Evolutionary conservation across 2,329 filamentous ascomycete species (phyloP).

Genomic region (Cordyceps tenuipes): DNA sequence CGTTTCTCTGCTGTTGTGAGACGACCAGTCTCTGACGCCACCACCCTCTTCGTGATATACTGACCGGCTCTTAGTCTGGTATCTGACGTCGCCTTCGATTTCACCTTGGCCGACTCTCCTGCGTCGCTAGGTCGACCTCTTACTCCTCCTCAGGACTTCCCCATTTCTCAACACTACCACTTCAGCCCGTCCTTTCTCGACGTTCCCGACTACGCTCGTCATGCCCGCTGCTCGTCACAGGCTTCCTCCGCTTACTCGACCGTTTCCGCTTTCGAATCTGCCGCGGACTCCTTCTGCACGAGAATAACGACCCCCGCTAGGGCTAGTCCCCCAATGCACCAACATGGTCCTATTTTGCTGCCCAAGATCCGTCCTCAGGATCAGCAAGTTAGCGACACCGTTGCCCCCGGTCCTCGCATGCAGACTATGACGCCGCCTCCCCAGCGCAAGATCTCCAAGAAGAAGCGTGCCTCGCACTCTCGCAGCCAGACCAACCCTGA

Average conservation of each 20-base stretch:
- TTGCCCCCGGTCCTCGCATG: conserved; percentile 35
- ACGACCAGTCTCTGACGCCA: not conserved
- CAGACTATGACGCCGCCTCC: conserved; percentile 8
- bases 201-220: conserved; percentile 44
- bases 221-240: conserved; percentile 57
- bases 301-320: conserved; percentile 57
- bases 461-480: conserved; percentile 36
- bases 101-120: conserved; percentile 39
- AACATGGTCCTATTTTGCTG: conserved; percentile 70
- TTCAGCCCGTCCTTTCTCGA: conserved; percentile 49
- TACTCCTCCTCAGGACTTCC: conserved; percentile 19
- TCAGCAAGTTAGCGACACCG: conserved; percentile 54
- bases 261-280: conserved; percentile 49
- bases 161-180: conserved; percentile 29
- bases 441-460: conserved; percentile 9
- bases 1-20: conserved; percentile 14
- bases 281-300: conserved; percentile 58
- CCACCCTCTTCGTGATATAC: conserved; percentile 8
- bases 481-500: conserved; percentile 57
- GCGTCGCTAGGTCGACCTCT: conserved; percentile 24
- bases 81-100: conserved; percentile 55
- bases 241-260: conserved; percentile 55
- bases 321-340: conserved; percentile 61
- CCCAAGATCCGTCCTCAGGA: conserved; percentile 84
- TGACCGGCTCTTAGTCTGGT: conserved; percentile 40